Percentiles rank a stretch among this genome's conserved stretches.
These are phyloP conservation scores for Rhinocladiella similis DNA, from an alignment of 2,329 filamentous ascomycete species.

Conservation along the genomic window DNA sequence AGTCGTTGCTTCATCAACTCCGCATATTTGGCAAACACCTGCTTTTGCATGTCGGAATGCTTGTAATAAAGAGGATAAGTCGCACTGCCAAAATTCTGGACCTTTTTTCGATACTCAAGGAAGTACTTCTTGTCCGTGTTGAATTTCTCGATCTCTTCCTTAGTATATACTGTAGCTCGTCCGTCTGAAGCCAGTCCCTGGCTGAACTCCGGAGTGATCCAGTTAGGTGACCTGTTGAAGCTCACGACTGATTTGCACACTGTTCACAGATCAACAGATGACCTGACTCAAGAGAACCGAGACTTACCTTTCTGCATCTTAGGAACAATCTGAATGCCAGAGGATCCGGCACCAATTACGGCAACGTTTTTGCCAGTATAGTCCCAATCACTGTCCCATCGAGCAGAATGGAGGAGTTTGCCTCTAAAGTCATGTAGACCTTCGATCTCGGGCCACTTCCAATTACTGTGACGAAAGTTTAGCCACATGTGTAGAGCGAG, in stretches of 20 bases:
- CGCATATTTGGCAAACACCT: slow-evolving; percentile 8
- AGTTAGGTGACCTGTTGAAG: slow-evolving; percentile 26
- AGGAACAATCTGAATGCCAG: slow-evolving; percentile 35
- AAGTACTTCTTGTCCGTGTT: slow-evolving; percentile 21
- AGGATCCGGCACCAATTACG: slow-evolving; percentile 30
- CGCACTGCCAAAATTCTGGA: slow-evolving; percentile 38
- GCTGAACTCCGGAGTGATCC: slow-evolving; percentile 22
- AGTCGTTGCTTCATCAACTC: slow-evolving; percentile 28
- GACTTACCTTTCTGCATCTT: slow-evolving; percentile 30
- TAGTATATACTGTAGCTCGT: slow-evolving; percentile 4
- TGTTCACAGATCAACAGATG: background rate
- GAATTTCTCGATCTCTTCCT: slow-evolving; percentile 25
- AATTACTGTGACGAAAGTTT: slow-evolving; percentile 50
- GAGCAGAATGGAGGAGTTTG: slow-evolving; percentile 34
- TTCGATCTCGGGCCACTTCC: slow-evolving; percentile 34
- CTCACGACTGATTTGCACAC: slow-evolving; percentile 30
- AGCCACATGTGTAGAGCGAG: slow-evolving; percentile 54
- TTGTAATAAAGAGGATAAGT: slow-evolving; percentile 38
- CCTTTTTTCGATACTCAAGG: slow-evolving; percentile 34
- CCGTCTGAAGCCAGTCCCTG: slow-evolving; percentile 9
- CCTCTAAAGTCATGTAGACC: slow-evolving; percentile 39
- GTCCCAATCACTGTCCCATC: slow-evolving; percentile 34
- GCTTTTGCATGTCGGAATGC: slow-evolving; percentile 33
- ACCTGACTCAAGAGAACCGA: background rate
- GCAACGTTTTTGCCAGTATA: slow-evolving; percentile 27